Percentiles rank a stretch among this genome's conserved stretches.
phyloP scores from a whole-genome alignment of 2,329 filamentous ascomycete species.

The Fusarium illudens region DNA sequence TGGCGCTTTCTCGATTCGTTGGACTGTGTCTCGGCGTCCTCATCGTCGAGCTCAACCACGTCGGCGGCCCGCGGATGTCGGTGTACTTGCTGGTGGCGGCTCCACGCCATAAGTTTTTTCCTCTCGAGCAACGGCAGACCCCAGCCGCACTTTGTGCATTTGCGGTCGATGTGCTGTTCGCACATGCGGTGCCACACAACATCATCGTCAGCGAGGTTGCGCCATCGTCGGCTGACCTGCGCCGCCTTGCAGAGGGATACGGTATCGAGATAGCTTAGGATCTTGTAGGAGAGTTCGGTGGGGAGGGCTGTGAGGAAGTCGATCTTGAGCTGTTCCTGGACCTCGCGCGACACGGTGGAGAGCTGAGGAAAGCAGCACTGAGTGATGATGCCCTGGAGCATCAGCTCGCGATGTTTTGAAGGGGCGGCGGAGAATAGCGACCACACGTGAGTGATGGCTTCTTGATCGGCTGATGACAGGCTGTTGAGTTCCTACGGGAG shows the following conservation, averaged over 20 bases:
- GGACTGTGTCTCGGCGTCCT: slow-evolving; percentile 28
- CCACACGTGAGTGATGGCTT: slow-evolving; percentile 97
- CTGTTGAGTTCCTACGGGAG: slow-evolving; percentile 75
- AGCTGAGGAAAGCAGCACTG: slow-evolving; percentile 98
- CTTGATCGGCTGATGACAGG: slow-evolving; percentile 84
- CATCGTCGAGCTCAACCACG: slow-evolving; percentile 41
- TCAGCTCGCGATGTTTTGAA: slow-evolving; percentile 90
- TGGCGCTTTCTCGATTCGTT: slow-evolving; percentile 48
- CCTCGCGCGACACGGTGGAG: slow-evolving; percentile 88
- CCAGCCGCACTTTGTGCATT: slow-evolving; percentile 96
- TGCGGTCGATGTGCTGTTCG: slow-evolving; percentile 93
- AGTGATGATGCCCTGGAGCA: slow-evolving; percentile 94
- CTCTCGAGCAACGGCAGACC: slow-evolving; percentile 89
- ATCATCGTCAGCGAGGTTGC: slow-evolving; percentile 91
- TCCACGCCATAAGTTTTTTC: slow-evolving; percentile 86
- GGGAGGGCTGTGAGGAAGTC: slow-evolving; percentile 93
- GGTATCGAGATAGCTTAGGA: slow-evolving; percentile 91
- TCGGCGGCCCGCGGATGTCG: slow-evolving; percentile 45
- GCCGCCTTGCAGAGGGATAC: slow-evolving; percentile 94
- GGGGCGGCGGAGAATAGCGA: slow-evolving; percentile 96
- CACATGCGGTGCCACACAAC: slow-evolving; percentile 98
- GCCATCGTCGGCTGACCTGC: slow-evolving; percentile 90
- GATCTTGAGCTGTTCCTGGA: slow-evolving; percentile 95
- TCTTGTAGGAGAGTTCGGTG: slow-evolving; percentile 90
- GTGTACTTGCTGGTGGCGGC: slow-evolving; percentile 78